These are phyloP conservation scores for Boletus speciosus DNA, from an alignment of 768 basidiomycete genomes.

Conservation along the genomic window DNA sequence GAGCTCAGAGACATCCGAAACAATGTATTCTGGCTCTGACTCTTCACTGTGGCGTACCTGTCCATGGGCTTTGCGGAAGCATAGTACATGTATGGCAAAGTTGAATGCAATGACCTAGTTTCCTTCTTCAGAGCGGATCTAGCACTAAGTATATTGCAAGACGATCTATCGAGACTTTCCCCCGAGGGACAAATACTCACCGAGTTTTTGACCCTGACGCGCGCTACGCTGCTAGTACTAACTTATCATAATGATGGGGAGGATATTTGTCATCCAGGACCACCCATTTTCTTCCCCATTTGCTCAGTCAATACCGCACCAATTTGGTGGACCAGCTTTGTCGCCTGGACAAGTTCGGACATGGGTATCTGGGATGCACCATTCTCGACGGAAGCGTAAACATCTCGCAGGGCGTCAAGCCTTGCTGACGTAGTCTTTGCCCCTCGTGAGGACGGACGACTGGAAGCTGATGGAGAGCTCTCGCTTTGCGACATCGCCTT, in stretches of 20 bases:
- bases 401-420: conserved; percentile 42
- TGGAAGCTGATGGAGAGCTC: conserved; percentile 2
- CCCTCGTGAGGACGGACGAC: conserved; percentile 30
- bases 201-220: no score
- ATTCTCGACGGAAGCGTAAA: conserved; percentile 41
- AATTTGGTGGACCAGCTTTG: conserved; percentile 44
- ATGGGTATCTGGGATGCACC: conserved; percentile 48
- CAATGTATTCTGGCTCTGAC: neutral
- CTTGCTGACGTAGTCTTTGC: conserved; percentile 39
- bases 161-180: no score
- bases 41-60: neutral
- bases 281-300: conserved; percentile 36
- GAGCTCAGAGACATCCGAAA: neutral
- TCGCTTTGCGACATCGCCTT: conserved; percentile 11
- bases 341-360: conserved; percentile 47
- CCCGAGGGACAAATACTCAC: no score
- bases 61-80: neutral
- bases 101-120: neutral
- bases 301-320: conserved; percentile 45
- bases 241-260: neutral
- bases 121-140: neutral
- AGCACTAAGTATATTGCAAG: neutral
- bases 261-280: conserved; percentile 3
- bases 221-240: no score
- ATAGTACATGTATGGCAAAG: neutral